Evolutionary conservation across 2,329 filamentous ascomycete genomes (phyloP).

Genomic region (Fusarium irregulare): DNA sequence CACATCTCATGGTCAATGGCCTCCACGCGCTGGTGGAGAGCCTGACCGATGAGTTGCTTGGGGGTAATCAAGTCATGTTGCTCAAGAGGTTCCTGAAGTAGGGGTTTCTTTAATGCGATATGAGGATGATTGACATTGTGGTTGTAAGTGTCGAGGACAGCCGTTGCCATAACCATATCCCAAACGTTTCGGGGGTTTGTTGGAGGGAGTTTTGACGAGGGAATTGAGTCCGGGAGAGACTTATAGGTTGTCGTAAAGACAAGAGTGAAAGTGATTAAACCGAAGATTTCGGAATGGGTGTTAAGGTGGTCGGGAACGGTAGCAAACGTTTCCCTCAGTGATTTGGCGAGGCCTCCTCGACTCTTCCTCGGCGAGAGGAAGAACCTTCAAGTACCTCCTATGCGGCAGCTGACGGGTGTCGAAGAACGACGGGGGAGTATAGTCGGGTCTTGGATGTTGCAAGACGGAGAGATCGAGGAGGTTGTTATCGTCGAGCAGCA

Average conservation of each 20-base stretch:
- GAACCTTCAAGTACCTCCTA: constrained; percentile 98
- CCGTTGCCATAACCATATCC: constrained; percentile 76
- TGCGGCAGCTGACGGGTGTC: constrained; percentile 94
- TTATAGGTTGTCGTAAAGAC: neutral
- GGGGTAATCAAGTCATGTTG: constrained; percentile 62
- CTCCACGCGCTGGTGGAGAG: constrained; percentile 86
- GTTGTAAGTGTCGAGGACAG: constrained; percentile 65
- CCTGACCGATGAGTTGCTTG: constrained; percentile 86
- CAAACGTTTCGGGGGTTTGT: constrained; percentile 47
- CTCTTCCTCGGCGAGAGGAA: constrained; percentile 99
- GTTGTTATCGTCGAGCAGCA: constrained; percentile 63
- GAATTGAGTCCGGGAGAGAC: constrained; percentile 12
- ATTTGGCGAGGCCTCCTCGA: constrained; percentile 98
- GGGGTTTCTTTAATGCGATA: constrained; percentile 59
- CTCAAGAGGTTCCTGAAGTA: constrained; percentile 53
- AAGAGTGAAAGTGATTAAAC: constrained; percentile 20
- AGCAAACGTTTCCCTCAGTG: constrained; percentile 89
- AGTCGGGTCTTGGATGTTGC: constrained; percentile 60
- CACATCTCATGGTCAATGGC: constrained; percentile 88
- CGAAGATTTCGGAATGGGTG: constrained; percentile 55
- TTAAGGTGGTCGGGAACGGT: constrained; percentile 97
- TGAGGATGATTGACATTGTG: constrained; percentile 62
- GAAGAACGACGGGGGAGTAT: constrained; percentile 66
- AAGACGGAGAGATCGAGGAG: constrained; percentile 62
- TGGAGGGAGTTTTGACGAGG: constrained; percentile 31